Conservation (phyloP, 2,329 filamentous ascomycete species). For the Harringtonia aguacate region DNA sequence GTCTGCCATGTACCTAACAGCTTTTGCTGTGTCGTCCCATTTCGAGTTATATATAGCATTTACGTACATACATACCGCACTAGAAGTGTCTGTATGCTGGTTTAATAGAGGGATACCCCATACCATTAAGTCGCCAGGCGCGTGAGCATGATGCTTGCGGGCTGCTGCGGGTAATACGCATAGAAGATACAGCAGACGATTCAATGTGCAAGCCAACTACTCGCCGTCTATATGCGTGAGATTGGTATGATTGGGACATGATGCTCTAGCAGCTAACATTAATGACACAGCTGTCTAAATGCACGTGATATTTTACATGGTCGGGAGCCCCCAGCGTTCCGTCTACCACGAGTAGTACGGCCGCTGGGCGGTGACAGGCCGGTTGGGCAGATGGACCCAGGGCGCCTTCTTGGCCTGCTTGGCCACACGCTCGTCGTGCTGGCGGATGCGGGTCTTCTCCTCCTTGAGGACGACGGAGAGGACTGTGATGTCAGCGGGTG, state of each 20-base stretch:
- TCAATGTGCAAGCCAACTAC: no score
- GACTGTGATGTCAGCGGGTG: conserved; percentile 30
- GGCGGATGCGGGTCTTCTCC: conserved; percentile 76
- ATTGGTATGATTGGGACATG: background rate
- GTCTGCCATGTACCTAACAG: no score
- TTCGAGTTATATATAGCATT: no score
- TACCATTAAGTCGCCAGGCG: no score
- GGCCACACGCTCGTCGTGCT: conserved; percentile 65
- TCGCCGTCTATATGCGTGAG: background rate
- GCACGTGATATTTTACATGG: background rate
- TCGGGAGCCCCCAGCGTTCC: background rate
- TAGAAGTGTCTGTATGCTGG: no score
- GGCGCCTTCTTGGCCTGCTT: conserved; percentile 66
- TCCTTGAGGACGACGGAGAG: conserved; percentile 83
- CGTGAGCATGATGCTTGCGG: background rate
- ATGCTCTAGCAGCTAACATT: no score
- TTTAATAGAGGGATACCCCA: no score
- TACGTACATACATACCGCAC: no score
- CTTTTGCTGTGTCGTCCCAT: no score
- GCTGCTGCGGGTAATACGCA: background rate
- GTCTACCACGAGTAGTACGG: conserved; percentile 86
- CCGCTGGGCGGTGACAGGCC: conserved; percentile 71
- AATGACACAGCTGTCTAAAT: background rate
- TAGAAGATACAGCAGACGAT: background rate
- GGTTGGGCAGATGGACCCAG: conserved; percentile 82